Conservation (phyloP, 768 basidiomycete genomes). For the Rhizopogon salebrosus region DNA sequence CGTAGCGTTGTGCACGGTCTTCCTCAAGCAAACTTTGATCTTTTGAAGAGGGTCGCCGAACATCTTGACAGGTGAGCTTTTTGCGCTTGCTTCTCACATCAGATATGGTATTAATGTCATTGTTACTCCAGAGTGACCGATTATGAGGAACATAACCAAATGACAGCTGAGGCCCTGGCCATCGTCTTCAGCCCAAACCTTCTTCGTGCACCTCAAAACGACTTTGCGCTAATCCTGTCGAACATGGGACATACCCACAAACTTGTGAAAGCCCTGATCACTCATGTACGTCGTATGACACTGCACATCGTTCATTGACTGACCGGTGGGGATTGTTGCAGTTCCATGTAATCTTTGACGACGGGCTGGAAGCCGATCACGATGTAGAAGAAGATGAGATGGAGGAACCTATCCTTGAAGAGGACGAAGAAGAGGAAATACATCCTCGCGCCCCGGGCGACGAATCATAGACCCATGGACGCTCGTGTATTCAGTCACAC, state of each 20-base stretch:
- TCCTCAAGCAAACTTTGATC: constrained; percentile 69
- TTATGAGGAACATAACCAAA: constrained; percentile 84
- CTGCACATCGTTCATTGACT: background rate
- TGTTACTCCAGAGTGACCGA: constrained; percentile 63
- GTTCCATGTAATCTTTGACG: constrained; percentile 73
- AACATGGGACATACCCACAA: constrained; percentile 78
- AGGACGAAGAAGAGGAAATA: constrained; percentile 52
- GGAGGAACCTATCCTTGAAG: constrained; percentile 64
- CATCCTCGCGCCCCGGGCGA: constrained; percentile 18
- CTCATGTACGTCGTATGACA: constrained; percentile 52
- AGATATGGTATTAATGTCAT: background rate
- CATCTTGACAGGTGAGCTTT: constrained; percentile 68
- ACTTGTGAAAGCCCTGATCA: constrained; percentile 71
- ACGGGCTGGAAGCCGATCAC: constrained; percentile 48
- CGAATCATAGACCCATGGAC: constrained; percentile 11
- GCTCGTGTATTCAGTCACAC: constrained; percentile 7
- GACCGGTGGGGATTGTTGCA: constrained; percentile 19
- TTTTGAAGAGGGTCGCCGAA: constrained; percentile 74
- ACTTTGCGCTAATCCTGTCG: constrained; percentile 70
- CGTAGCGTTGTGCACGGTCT: constrained; percentile 64
- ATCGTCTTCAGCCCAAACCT: constrained; percentile 85
- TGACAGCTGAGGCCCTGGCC: constrained; percentile 81
- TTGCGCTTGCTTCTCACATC: background rate
- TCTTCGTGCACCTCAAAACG: constrained; percentile 71
- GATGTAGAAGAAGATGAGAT: constrained; percentile 62